Base-by-base conservation (phyloP, 23 red algal genomes). In the Gracilariopsis chorda region DNA sequence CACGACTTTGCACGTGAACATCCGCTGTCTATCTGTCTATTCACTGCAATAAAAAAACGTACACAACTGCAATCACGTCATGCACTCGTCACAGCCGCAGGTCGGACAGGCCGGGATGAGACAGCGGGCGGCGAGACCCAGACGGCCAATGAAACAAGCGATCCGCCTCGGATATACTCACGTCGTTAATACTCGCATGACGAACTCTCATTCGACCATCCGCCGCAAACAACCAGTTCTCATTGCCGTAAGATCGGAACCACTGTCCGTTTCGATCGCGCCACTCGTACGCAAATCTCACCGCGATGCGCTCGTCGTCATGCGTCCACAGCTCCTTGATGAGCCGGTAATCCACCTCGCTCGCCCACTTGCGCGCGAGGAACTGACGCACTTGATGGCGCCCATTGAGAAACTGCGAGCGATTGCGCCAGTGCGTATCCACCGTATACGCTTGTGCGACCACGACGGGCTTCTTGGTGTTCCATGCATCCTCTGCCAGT, bases 211-310 rank as follows among this genome's bases (percentile, higher is more conserved):
- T 95, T 2, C 16, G 51, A 6, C 92, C 92, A 33, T 81, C 51
- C 25, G 30, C 48, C 33, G 43, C 75, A 61, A 95, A 95, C 61
- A 13, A 85, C 92, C 92, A 95, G 21, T 83, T 77, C 60, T 95
- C 92, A 51, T 91, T 90, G 21, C 92, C 92, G 49, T 95, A 51
- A 7, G 74, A 29, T 60, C 92, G 83, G 24, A 45, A 90, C 92
- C 92, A 95, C 19, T 58, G 12, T 5, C 80, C 84, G 1, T 47
- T 39, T 17, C 45, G 86, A 57, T 60, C 57, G 4, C 64, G 64
- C 46, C 65, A 95, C 48, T 95, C 92, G 70, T 95, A 95, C 48
- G 51, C 73, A 63, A 95, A 95, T 23, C 92, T 28, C 20, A 95
- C 92, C 7, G 77, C 84, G 42, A 95, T 95, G 14, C 86, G 86